Base-by-base conservation (phyloP, 441 rosid species). In the Euphorbia schlechtendalii region DNA sequence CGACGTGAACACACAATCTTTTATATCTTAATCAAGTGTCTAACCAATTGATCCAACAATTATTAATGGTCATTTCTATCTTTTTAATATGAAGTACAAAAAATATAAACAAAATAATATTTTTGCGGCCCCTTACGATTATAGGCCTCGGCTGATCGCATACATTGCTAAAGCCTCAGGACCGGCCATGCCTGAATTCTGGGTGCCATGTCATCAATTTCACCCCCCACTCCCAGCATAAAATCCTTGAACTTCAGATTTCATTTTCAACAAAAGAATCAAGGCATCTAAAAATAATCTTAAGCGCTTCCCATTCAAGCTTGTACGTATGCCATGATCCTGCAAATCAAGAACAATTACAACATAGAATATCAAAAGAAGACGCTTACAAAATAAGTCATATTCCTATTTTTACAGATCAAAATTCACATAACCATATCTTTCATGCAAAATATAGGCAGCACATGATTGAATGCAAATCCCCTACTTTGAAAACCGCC, bases 251-350 rank as follows among this genome's bases (percentile, higher is more conserved):
- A 60, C 30, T 30, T 30, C 14, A 5, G 45, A 63, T 34, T 48
- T 46, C 38, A 27, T 38, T 51, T 63, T 22, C 18, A 63, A 51
- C 38, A 15, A 36, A 30, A 6, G 28, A 55, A 45, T 30, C 28
- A 17, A 9, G 21, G 11, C 40, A 27, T 53, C 28, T n/a, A 8
- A 54, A 54, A 54, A 3, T 12, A 4, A 41, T 58, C 24, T 17
- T 15, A 7, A 41, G 24, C 53, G 13, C 28, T 15, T 61, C 32
- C 27, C 3, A 22, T 49, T 69, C 18, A 63, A 30, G 30, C 40
- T 60, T 24, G 49, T 71, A 71, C 38, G 21, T 71, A 77, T 43
- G 56, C 41, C 55, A 78, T 65, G 27, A 80, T 63, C 78, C 85
- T 81, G 82, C 64, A 78, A 45, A 70, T 20, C 48, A 13, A 56